Base-by-base conservation (phyloP, 345 rosid genomes). In the Alliaria petiolata region DNA sequence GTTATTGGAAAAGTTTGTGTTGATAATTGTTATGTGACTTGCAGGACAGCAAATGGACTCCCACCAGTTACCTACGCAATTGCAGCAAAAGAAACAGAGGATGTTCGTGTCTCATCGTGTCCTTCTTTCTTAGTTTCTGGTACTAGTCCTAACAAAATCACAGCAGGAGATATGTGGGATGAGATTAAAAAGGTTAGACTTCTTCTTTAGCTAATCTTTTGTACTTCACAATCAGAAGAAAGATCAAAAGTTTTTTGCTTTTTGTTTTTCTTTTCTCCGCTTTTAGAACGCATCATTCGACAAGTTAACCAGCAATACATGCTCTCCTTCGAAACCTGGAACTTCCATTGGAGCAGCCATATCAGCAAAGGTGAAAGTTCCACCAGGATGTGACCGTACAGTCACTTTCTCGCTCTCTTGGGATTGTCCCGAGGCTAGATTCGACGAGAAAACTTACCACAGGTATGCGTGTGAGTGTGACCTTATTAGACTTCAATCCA, bases 311-410 rank as follows among this genome's bases (percentile, higher is more conserved):
- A 52, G 74, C 47, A 65, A 76, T 44, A 77, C 80, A 53, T 78
- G 59, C 9, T 57, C 72, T 14, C 85, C 91, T 40, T 89, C 98
- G 50, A 87, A 83, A 71, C 85, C 83, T 59, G 98, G 96, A 81
- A 82, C 95, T 33, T 89, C 90, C 25, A 89, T 93, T 67, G 97
- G 98, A 75, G 98, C 97, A 60, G 96, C 96, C 38, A 77, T 93
- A 71, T 91, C 96, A 49, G 97, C 96, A 58, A 80, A 93, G 7
- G 80, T 86, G 68, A 88, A 72, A 35, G 80, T 93, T 79, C 98
- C 96, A 58, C 78, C 95, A 0, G 86, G 77, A 19, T 76, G 86
- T 64, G 80, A 67, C 26, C 87, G 88, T 34, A 80, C 81, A n/a
- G 83, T 86, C 47, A 91, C 86, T 13, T 91, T 93, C 80, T 86